Conservation (phyloP, 2,329 filamentous ascomycete species). For the Aspergillus tubingensis region DNA sequence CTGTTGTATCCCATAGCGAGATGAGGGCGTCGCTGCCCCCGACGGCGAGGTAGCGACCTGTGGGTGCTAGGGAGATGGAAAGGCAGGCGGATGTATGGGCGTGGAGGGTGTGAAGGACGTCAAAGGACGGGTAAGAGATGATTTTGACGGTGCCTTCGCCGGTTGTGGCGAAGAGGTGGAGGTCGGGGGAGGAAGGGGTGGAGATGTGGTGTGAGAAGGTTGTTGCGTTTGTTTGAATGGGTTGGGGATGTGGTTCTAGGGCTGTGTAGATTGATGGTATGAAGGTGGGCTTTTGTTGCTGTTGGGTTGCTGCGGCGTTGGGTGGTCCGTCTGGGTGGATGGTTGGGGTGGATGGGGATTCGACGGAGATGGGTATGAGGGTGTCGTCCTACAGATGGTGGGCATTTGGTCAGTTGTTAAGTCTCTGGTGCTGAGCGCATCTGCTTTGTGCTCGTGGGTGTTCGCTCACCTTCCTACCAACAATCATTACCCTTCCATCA, state of each 20-base stretch:
- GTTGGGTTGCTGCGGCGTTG: background rate
- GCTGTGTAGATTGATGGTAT: conserved; percentile 38
- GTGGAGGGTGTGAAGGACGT: conserved; percentile 47
- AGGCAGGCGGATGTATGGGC: conserved; percentile 53
- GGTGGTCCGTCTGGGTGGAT: conserved; percentile 24
- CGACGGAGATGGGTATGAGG: conserved; percentile 48
- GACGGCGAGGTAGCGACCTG: conserved; percentile 51
- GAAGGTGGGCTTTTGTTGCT: conserved; percentile 11
- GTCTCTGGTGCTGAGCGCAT: background rate
- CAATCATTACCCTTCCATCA: conserved; percentile 50
- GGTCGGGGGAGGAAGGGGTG: conserved; percentile 35
- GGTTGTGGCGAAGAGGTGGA: conserved; percentile 50
- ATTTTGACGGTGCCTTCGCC: conserved; percentile 53
- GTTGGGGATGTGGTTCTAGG: conserved; percentile 46
- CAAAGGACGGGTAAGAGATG: conserved; percentile 49
- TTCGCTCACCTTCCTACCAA: conserved; percentile 49
- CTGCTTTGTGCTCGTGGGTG: background rate
- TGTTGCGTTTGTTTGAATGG: conserved; percentile 52
- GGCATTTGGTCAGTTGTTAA: background rate
- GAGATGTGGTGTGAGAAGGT: conserved; percentile 49
- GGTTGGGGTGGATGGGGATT: conserved; percentile 41
- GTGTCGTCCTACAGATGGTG: conserved; percentile 46
- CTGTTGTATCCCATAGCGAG: conserved; percentile 54
- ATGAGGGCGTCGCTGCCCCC: conserved; percentile 53
- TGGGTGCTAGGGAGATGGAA: conserved; percentile 49